Evolutionary conservation across 352 stramenopile genomes (phyloP).

Genomic region (Phytophthora pseudosyringae): DNA sequence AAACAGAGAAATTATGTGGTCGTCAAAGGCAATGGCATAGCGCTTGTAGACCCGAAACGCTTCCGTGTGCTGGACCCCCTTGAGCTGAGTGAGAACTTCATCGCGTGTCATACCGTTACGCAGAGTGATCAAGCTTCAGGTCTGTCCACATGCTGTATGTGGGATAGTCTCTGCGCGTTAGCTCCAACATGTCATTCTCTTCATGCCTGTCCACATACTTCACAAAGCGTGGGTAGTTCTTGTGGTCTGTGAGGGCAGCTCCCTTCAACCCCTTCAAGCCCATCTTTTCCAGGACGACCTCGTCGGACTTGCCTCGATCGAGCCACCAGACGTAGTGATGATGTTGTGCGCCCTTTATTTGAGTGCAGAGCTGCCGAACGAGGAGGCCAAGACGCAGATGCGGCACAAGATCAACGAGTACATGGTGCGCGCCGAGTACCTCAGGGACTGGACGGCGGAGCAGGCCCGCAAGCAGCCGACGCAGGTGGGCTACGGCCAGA

Average conservation of each 20-base stretch:
- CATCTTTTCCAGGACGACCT: not conserved
- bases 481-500: slow-evolving; percentile 15
- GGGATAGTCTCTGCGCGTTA: not conserved
- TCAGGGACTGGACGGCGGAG: slow-evolving; percentile 55
- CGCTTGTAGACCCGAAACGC: not conserved
- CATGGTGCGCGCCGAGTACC: slow-evolving; percentile 75
- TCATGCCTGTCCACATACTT: not conserved
- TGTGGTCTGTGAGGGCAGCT: not conserved
- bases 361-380: slow-evolving; percentile 43
- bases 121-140: not conserved
- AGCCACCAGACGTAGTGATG: slow-evolving; percentile 1
- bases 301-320: not conserved
- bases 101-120: not conserved
- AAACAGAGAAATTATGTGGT: not conserved
- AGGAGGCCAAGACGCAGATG: slow-evolving; percentile 41
- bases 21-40: not conserved
- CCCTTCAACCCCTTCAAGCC: not conserved
- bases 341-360: slow-evolving; percentile 4
- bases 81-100: not conserved
- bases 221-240: slow-evolving; percentile 1
- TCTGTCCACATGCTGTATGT: slow-evolving; percentile 1
- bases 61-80: not conserved
- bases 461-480: slow-evolving; percentile 28
- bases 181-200: not conserved
- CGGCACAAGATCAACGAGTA: slow-evolving; percentile 76